A percentile compares a stretch with the other conserved stretches of the same genome.
These are phyloP conservation scores for Colletotrichum chrysophilum DNA, from an alignment of 2,329 filamentous ascomycete genomes.

Conservation along the genomic window DNA sequence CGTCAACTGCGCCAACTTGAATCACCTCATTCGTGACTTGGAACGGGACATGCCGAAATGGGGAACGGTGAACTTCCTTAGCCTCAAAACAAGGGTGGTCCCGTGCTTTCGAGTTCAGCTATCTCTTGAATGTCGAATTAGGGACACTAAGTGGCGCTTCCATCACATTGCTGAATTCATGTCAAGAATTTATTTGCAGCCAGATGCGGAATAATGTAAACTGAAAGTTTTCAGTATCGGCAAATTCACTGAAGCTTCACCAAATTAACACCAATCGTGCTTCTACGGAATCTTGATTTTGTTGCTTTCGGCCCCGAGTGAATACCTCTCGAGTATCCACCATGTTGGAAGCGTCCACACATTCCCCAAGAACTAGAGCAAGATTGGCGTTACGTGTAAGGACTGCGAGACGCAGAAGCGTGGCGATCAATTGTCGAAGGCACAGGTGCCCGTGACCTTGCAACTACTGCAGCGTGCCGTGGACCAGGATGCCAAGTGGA, in stretches of 20 bases:
- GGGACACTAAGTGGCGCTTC: background rate
- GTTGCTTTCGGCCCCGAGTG: background rate
- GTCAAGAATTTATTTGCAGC: background rate
- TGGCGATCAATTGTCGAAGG: background rate
- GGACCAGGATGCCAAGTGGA: background rate
- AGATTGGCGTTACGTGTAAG: background rate
- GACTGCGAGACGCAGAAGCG: background rate
- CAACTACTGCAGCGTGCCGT: background rate
- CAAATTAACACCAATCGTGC: background rate
- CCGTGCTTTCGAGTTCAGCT: background rate
- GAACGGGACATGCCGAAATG: background rate
- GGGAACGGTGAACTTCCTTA: background rate
- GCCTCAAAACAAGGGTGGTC: background rate
- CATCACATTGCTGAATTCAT: background rate
- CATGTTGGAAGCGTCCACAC: background rate
- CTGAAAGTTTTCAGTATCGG: accelerated
- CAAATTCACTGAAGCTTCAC: background rate
- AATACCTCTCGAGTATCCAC: background rate
- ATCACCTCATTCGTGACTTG: background rate
- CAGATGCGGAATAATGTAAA: background rate
- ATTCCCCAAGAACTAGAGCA: background rate
- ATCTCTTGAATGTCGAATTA: background rate
- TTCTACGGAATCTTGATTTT: background rate
- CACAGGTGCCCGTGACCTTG: background rate
- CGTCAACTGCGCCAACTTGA: too few species aligned